These are phyloP conservation scores for Thinopyrum elongatum DNA, from an alignment of 176 grass and related monocot species.

Conservation along the genomic window DNA sequence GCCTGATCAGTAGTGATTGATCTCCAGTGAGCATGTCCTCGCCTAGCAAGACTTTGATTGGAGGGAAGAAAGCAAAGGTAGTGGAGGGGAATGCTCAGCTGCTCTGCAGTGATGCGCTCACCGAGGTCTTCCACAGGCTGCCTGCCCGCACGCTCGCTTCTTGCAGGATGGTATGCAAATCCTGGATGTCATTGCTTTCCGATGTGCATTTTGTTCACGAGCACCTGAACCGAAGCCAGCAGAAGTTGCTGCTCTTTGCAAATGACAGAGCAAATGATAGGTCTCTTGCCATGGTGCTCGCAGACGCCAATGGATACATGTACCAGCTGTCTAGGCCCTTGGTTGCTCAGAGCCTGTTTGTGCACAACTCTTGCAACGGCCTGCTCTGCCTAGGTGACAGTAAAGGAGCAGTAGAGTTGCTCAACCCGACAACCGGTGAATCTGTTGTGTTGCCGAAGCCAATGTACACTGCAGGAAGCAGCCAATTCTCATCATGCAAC, in stretches of 20 bases:
- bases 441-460: slow-evolving; percentile 29
- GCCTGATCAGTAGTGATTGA: not conserved
- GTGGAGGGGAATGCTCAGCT: slow-evolving; percentile 4
- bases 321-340: slow-evolving; percentile 38
- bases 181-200: slow-evolving; percentile 41
- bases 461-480: slow-evolving; percentile 49
- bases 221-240: slow-evolving; percentile 19
- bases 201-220: slow-evolving; percentile 42
- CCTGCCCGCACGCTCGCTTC: slow-evolving; percentile 39
- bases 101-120: slow-evolving; percentile 43
- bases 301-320: slow-evolving; percentile 15
- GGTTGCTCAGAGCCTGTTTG: slow-evolving; percentile 30
- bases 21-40: not conserved
- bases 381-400: slow-evolving; percentile 53
- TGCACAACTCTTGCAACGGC: slow-evolving; percentile 62
- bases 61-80: slow-evolving; percentile 18
- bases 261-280: slow-evolving; percentile 32
- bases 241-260: slow-evolving; percentile 46
- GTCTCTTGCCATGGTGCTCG: slow-evolving; percentile 36
- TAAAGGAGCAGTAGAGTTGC: slow-evolving; percentile 36
- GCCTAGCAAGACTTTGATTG: not conserved
- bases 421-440: slow-evolving; percentile 51
- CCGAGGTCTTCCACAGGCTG: slow-evolving; percentile 48
- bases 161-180: slow-evolving; percentile 55
- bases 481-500: slow-evolving; percentile 49